Conservation (phyloP, 2,329 filamentous ascomycete species). For the Acephala macrosclerotiorum region DNA sequence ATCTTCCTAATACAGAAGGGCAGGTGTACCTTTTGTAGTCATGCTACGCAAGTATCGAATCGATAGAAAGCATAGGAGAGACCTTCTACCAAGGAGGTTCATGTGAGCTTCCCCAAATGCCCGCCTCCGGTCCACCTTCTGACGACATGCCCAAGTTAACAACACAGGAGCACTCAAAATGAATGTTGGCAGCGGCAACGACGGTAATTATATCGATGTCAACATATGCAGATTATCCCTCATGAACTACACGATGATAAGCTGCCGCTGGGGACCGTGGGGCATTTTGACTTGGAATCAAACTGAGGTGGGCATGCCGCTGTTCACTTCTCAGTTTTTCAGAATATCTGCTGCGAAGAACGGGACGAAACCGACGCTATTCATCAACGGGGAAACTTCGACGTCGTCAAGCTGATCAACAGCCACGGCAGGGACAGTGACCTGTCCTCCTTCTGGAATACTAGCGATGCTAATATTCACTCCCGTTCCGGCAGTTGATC, state of each 20-base stretch:
- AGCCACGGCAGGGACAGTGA: neutral
- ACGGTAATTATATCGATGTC: neutral
- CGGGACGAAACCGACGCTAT: neutral
- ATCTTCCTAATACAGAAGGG: neutral
- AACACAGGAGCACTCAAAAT: slow-evolving; percentile 5
- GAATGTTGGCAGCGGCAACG: slow-evolving; percentile 9
- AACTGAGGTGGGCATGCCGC: neutral
- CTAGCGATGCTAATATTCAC: slow-evolving; percentile 5
- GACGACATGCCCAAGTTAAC: neutral
- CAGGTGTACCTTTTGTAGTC: neutral
- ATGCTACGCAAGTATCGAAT: slow-evolving; percentile 1
- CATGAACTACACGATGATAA: slow-evolving; percentile 2
- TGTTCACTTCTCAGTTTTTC: neutral
- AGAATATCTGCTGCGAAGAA: slow-evolving; percentile 2
- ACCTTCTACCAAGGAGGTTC: neutral
- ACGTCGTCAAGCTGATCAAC: neutral
- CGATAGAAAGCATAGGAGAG: no score
- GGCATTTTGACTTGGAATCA: slow-evolving; percentile 11
- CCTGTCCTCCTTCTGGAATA: slow-evolving; percentile 12
- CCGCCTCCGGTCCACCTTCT: neutral
- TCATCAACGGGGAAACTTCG: neutral
- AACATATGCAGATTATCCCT: slow-evolving; percentile 3
- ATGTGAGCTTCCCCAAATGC: neutral
- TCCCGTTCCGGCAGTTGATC: neutral
- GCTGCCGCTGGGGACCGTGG: slow-evolving; percentile 7